phyloP scores from a whole-genome alignment of 257 asterid species.

The Solanum habrochaites region DNA sequence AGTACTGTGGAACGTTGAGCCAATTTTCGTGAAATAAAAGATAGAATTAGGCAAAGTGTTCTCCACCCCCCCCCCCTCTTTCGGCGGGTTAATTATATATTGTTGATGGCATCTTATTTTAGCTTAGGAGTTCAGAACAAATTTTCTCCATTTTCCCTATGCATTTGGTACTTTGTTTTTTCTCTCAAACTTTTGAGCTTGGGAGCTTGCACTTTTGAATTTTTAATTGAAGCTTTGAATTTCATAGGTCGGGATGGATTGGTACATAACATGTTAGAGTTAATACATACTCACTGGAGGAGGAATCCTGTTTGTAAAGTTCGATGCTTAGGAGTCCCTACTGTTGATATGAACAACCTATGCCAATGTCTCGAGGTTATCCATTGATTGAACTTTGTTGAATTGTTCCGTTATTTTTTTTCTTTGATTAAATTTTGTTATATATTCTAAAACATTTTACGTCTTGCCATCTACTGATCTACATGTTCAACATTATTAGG shows the following conservation, averaged over 20 bases:
- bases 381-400: constrained; percentile 7
- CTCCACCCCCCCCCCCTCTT: too few species aligned
- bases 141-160: not conserved
- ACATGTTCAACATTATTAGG: constrained; percentile 26
- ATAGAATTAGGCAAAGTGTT: not conserved
- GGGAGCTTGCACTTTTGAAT: not conserved
- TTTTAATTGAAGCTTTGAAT: constrained; percentile 4
- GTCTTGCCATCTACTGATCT: not conserved
- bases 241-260: constrained; percentile 91
- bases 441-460: not conserved
- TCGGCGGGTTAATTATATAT: not conserved
- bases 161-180: not conserved
- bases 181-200: not conserved
- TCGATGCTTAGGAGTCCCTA: constrained; percentile 95
- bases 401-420: not conserved
- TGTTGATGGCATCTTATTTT: not conserved
- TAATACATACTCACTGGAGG: constrained; percentile 96
- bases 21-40: not conserved
- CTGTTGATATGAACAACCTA: constrained; percentile 85
- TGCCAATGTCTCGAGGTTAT: constrained; percentile 86
- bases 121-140: not conserved
- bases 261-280: constrained; percentile 97
- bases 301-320: constrained; percentile 86
- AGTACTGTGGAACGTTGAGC: not conserved
- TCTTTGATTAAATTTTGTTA: not conserved